A percentile compares a stretch with the other conserved stretches of the same genome.
Evolutionary conservation across 1,284 basidiomycete genomes (phyloP).

Genomic region (Lignosus rhinocerotis): DNA sequence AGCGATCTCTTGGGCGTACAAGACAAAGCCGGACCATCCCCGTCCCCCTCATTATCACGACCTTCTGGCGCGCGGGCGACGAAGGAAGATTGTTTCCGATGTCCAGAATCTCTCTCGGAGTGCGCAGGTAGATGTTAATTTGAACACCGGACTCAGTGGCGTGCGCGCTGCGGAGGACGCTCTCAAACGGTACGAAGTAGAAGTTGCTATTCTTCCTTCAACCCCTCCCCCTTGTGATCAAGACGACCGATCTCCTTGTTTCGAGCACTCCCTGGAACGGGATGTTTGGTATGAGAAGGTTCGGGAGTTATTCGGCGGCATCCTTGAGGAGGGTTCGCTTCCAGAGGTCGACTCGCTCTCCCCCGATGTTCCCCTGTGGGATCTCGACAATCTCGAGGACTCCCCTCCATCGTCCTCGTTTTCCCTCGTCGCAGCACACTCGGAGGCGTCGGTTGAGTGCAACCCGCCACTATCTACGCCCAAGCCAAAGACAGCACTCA

Average conservation of each 20-base stretch:
- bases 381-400: conserved; percentile 23
- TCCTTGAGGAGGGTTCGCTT: conserved; percentile 21
- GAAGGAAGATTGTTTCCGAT: conserved; percentile 13
- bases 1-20: conserved; percentile 30
- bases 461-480: conserved; percentile 32
- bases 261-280: conserved; percentile 8
- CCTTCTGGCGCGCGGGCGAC: conserved; percentile 21
- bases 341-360: conserved; percentile 19
- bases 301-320: conserved; percentile 27
- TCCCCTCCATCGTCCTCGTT: conserved; percentile 14
- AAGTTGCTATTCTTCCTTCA: conserved; percentile 26
- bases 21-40: conserved; percentile 24
- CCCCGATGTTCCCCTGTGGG: conserved; percentile 23
- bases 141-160: conserved; percentile 28
- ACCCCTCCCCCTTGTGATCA: conserved; percentile 2
- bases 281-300: conserved; percentile 29
- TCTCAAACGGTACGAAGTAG: conserved; percentile 30
- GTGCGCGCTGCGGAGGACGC: conserved; percentile 30
- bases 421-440: conserved; percentile 26
- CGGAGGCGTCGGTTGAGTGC: conserved; percentile 31
- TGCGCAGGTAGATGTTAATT: conserved; percentile 24
- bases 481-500: conserved; percentile 26
- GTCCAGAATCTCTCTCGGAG: not conserved
- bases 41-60: conserved; percentile 32
- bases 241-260: conserved; percentile 3